These are phyloP conservation scores for Farysia itapuensis DNA, from an alignment of 1,284 basidiomycete genomes.

Conservation along the genomic window DNA sequence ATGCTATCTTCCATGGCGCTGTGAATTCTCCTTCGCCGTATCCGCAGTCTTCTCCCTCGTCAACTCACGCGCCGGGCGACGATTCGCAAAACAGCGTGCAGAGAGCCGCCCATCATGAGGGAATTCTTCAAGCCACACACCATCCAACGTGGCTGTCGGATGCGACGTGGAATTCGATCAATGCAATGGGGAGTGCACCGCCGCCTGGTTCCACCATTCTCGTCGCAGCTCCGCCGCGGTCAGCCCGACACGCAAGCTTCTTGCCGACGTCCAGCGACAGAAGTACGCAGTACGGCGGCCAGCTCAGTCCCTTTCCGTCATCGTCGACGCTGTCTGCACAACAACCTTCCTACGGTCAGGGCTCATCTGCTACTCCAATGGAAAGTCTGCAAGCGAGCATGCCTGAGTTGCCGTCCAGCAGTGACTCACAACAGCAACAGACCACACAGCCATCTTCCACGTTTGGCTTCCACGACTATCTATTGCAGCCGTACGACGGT, in stretches of 20 bases:
- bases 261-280: slow-evolving; percentile 28
- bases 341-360: no score
- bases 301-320: no score
- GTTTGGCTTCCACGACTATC: slow-evolving; percentile 38
- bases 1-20: not conserved
- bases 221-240: slow-evolving; percentile 27
- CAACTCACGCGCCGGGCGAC: not conserved
- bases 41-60: no score
- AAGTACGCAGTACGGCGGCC: slow-evolving; percentile 10
- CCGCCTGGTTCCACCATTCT: slow-evolving; percentile 35
- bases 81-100: not conserved
- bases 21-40: no score
- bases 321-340: no score
- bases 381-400: no score
- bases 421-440: no score
- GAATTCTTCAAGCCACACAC: slow-evolving; percentile 10
- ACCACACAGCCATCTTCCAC: slow-evolving; percentile 3
- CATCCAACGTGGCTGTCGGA: slow-evolving; percentile 37
- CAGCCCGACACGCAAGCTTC: no score
- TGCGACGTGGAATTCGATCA: slow-evolving; percentile 33
- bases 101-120: slow-evolving; percentile 9
- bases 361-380: no score
- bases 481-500: slow-evolving; percentile 34
- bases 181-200: slow-evolving; percentile 14
- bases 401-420: no score